Evolutionary conservation across 1,284 basidiomycete genomes (phyloP).

Genomic region (Xerocomus alliaceus): DNA sequence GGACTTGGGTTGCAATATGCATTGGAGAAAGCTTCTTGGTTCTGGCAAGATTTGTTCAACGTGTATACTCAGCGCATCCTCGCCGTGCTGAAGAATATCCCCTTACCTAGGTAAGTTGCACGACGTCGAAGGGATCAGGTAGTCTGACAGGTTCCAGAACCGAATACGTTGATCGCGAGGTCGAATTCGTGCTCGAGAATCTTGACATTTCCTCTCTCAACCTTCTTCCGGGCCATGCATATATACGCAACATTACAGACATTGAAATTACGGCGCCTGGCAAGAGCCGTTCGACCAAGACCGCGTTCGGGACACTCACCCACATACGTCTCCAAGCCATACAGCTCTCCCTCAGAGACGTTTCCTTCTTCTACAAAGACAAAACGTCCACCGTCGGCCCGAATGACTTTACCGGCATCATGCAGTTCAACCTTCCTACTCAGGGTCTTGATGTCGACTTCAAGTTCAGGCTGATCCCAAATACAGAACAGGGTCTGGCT

Average conservation of each 20-base stretch:
- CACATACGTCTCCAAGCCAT: slow-evolving; percentile 68
- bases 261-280: slow-evolving; percentile 64
- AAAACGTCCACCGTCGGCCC: slow-evolving; percentile 59
- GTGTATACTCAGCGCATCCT: slow-evolving; percentile 64
- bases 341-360: slow-evolving; percentile 63
- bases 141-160: slow-evolving; percentile 49
- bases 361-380: slow-evolving; percentile 76
- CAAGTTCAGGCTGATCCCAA: slow-evolving; percentile 66
- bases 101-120: slow-evolving; percentile 64
- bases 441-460: slow-evolving; percentile 72
- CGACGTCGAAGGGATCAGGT: slow-evolving; percentile 1
- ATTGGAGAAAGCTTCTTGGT: slow-evolving; percentile 67
- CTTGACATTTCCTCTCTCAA: slow-evolving; percentile 68
- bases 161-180: slow-evolving; percentile 67
- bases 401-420: slow-evolving; percentile 62
- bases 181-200: slow-evolving; percentile 76
- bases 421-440: slow-evolving; percentile 64
- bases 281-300: slow-evolving; percentile 46
- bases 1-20: slow-evolving; percentile 52
- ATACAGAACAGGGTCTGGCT: slow-evolving; percentile 46
- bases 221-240: slow-evolving; percentile 71
- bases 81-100: slow-evolving; percentile 57
- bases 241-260: slow-evolving; percentile 75
- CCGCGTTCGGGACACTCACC: slow-evolving; percentile 64
- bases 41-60: slow-evolving; percentile 75